Evolutionary conservation across 1,139 yeast species (phyloP), one percentile per base, ranked within the genome.

Genomic region (Tardiomyces digboiensis): DNA sequence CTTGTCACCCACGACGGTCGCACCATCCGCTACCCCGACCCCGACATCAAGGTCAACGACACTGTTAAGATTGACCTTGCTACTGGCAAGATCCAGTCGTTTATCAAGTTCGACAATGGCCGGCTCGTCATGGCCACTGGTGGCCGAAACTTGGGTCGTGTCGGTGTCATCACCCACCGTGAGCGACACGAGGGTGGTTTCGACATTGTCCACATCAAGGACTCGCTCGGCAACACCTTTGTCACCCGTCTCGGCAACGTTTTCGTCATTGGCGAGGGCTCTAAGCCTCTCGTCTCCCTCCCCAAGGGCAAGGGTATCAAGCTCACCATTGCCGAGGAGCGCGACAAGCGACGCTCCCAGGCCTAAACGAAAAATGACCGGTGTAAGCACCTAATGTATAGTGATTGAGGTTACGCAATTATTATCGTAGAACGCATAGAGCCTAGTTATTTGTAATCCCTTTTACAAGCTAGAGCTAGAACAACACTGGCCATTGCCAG

Each of bases 301-400:
- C 98, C 98, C 80, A 91, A 88, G 89, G 97, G 97, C 79, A 91
- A 91, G 83, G 98, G 98, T 85, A 85, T 91, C 74, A 91, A 89
- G 80, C 83, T 91, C 70, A 74, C 95, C 66, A 88, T 89, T 71
- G 78, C 97, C 68, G 98, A 91, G 78, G 98, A 91, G 82, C 89
- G 98, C 80, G 98, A 91, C 89, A 84, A 95, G 82, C 72, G 74
- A 51, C 68, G 72, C 48, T 67, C 68, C 49, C 59, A 47, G 52
- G 60, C 65, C 54, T 74, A 69, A 37, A 36, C 33, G 33, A 26
- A 26, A 26, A 26, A 26, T 26, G 33, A 39, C 41, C 38, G 38
- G 37, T 44, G 44, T 44, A 44, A 44, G 44, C 38, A 43, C 46
- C 39, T 45, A 46, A 46, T 46, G 48, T 44, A 44, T 46, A 44